Percentiles rank a stretch among this genome's conserved stretches.
Evolutionary conservation across 2,329 filamentous ascomycete species (phyloP).

Genomic region (Diaporthe sp.): DNA sequence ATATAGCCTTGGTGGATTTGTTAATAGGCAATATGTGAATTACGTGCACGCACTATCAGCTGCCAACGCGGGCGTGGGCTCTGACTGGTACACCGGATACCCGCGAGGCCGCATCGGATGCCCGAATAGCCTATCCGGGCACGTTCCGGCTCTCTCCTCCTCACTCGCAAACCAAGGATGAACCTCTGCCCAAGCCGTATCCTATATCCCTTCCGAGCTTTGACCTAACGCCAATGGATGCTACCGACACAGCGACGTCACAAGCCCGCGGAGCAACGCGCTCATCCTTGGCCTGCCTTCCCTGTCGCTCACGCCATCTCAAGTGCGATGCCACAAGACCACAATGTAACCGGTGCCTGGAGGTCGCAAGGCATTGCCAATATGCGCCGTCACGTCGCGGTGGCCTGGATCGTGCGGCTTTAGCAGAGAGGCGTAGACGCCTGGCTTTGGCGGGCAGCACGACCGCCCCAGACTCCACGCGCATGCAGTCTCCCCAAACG

Average conservation of each 20-base stretch:
- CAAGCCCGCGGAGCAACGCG: conserved; percentile 12
- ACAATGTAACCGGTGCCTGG: conserved; percentile 9
- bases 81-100: not conserved
- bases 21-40: not conserved
- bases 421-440: conserved; percentile 6
- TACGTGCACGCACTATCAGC: not conserved
- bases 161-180: not conserved
- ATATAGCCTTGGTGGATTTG: not conserved
- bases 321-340: conserved; percentile 11
- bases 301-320: conserved; percentile 13
- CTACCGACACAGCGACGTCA: not conserved
- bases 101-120: conserved; percentile 5
- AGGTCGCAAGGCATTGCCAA: conserved; percentile 3
- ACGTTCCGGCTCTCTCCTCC: not conserved
- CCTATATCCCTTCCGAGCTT: too few species aligned
- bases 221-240: not conserved
- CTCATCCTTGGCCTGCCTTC: conserved; percentile 7
- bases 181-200: not conserved
- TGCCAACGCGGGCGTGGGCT: not conserved
- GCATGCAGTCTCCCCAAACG: not conserved
- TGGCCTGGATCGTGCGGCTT: conserved; percentile 17
- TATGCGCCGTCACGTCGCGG: conserved; percentile 17
- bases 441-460: not conserved
- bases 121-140: conserved; percentile 31
- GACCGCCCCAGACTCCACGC: not conserved